Conservation (phyloP, 257 asterid genomes). For the Ajuga chamaepitys region DNA sequence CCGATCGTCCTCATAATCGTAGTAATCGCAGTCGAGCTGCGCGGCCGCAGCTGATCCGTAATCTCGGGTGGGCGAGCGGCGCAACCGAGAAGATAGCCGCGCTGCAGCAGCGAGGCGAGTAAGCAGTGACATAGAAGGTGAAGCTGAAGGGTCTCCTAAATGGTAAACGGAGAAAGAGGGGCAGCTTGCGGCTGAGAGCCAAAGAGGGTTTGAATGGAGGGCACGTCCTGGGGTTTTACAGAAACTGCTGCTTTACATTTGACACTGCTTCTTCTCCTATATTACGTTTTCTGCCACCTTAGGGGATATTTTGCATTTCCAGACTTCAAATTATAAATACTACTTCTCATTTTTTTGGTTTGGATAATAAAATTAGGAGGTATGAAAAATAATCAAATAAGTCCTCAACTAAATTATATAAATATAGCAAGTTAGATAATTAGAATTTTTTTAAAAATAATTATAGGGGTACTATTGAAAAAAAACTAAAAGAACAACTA, state of each 20-base stretch:
- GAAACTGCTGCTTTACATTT: not conserved
- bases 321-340: not conserved
- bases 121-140: constrained; percentile 49
- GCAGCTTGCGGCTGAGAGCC: constrained; percentile 13
- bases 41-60: constrained; percentile 72
- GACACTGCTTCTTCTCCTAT: not conserved
- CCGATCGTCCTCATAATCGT: constrained; percentile 21
- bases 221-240: constrained; percentile 25
- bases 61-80: constrained; percentile 18
- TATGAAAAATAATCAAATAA: no score
- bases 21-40: constrained; percentile 48
- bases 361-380: no score
- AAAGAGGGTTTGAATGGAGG: constrained; percentile 6
- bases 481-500: no score
- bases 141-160: constrained; percentile 15
- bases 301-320: not conserved
- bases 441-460: no score
- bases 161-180: constrained; percentile 2
- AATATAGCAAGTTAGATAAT: no score
- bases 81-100: constrained; percentile 22
- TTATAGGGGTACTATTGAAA: no score
- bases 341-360: no score
- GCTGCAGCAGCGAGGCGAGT: constrained; percentile 46
- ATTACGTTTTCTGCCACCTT: constrained; percentile 22
- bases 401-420: no score